Base-by-base conservation (phyloP, 176 grass and related monocot species). In the Triticum timopheevii region DNA sequence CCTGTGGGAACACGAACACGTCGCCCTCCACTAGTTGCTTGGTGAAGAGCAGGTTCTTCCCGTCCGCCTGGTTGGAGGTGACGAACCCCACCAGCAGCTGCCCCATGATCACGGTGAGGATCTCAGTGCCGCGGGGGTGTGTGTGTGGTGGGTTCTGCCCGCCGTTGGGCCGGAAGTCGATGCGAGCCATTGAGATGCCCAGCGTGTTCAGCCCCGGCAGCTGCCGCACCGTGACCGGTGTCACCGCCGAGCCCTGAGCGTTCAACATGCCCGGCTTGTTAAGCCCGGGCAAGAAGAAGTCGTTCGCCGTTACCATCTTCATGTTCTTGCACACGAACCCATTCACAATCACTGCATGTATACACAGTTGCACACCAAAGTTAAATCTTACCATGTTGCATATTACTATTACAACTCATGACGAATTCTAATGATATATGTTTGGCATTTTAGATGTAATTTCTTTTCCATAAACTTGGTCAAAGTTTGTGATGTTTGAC, bases 81-180 rank as follows among this genome's bases (percentile, higher is more conserved):
- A 94, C 90, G 49, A 97, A 94, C 8, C 95, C 92, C 1, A 91
- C 92, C 0, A 86, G 85, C 19, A 97, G 88, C 13, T 82, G 79
- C 79, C 95, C 95, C 80, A 79, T 35, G 40, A 91, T 0, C 6
- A 97, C 92, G 2, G 83, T 83, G 7, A 94, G 83, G 13, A 97
- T 91, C 90, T 97, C 92, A 3, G 95, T 91, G 85, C 86, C 95
- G 25, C 95, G 92, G 20, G 95, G 95, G 88, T 94, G 95, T 27
- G 92, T 92, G 92, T 97, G 95, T 17, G 95, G 95, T 3, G 92
- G 92, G 86, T 92, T 97, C 70, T 83, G 13, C 30, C 95, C 92
- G 56, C 56, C 56, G 44, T 88, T 73, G 35, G 92, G 86, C 15
- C 69, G 61, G 72, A 87, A 94, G 83, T 92, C 92, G 27, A 97